Evolutionary conservation across 169 alveolate genomes (phyloP).

Genomic region (Eimeria acervulina): DNA sequence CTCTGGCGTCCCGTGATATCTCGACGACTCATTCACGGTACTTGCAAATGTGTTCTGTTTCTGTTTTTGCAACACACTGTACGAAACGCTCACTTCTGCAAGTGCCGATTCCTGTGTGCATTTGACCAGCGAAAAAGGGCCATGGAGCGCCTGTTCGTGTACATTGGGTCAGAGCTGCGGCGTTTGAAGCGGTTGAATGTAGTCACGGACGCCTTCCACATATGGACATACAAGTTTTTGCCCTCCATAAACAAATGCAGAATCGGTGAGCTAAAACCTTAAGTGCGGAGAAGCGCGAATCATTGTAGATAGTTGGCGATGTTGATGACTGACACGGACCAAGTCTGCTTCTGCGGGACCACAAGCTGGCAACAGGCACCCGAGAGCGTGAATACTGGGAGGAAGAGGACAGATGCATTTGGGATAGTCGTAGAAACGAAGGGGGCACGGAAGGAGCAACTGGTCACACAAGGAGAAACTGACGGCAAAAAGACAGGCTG

Average conservation of each 20-base stretch:
- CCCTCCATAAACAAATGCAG: conserved; percentile 81
- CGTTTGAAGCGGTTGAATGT: conserved; percentile 74
- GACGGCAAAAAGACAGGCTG: not conserved
- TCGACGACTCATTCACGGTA: not conserved
- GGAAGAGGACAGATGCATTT: not conserved
- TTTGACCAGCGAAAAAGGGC: conserved; percentile 54
- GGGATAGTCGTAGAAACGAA: not conserved
- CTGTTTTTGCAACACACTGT: not conserved
- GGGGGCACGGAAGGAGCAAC: not conserved
- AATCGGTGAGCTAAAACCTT: conserved; percentile 51
- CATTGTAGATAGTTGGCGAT: not conserved
- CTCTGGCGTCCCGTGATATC: not conserved
- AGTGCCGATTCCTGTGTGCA: no score
- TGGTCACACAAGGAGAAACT: not conserved
- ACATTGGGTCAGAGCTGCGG: conserved; percentile 68
- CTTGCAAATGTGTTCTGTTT: not conserved
- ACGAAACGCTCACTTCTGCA: no score
- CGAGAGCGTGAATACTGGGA: not conserved
- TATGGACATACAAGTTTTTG: conserved; percentile 60
- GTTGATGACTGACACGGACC: not conserved
- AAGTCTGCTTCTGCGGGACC: not conserved
- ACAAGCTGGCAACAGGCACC: not conserved
- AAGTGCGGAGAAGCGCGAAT: not conserved
- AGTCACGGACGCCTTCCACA: conserved; percentile 82
- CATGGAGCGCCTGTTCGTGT: conserved; percentile 59